Evolutionary conservation across 805 yeast species (phyloP), one percentile per base, ranked within the genome.

Genomic region (Candida namnaoensis): DNA sequence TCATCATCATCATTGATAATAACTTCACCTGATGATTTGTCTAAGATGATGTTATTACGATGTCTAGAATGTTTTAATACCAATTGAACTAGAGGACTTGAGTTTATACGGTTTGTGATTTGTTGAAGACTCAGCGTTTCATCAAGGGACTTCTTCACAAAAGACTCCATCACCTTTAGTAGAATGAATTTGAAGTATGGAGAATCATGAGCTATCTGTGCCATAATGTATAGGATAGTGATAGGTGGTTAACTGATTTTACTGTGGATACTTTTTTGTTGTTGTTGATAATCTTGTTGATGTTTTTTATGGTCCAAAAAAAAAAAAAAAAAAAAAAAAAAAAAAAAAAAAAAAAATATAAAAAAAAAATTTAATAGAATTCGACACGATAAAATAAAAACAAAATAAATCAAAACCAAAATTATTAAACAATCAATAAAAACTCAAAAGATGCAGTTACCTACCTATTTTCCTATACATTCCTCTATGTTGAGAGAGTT

Each of bases 161-260:
- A 49, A 8, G 53, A 43, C 38, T 49, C 58, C 13, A 56, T 49
- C 11, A 52, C 58, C 1, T 54, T 40, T n/a, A 56, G 45, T 5
- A 54, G 55, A 1, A 53, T 44, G 27, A 56, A 43, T 3, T 44
- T 45, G 45, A 56, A 56, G 11, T 8, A 30, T 11, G 33, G 33
- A 12, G 33, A 30, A 12, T 30, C 33, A 6, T 30, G 33, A 5
- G 11, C 33, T 13, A 30, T 13, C 11, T 30, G 33, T 5, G 6
- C 33, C 33, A 30, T 30, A 7, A 7, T 26, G 7, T 26, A 8
- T 8, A 26, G 5, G 5, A 7, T 12, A 8, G 33, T 11, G 7
- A 9, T 7, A 27, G 28, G 28, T 27, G 28, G 19, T 19, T 19
- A 19, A 19, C 19, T 19, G 19, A 19, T 19, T 27, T 11, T 7